Base-by-base conservation (phyloP, 2,329 filamentous ascomycete genomes). In the Alternaria metachromatica region DNA sequence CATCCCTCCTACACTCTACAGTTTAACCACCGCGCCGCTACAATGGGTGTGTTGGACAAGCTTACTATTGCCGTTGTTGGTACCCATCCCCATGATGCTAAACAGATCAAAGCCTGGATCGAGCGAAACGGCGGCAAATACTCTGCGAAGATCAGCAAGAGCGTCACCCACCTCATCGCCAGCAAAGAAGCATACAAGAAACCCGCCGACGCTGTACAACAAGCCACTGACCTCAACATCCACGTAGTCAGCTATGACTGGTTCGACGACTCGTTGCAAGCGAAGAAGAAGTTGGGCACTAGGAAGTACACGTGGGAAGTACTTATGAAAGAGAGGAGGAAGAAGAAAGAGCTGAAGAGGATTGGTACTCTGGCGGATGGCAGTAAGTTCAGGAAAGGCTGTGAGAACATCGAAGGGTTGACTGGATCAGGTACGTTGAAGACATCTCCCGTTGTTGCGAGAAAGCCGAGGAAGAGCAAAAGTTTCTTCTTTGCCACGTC, bases 131-230 rank as follows among this genome's bases (percentile, higher is more conserved):
- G 87, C 7, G 93, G 91, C 2, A 77, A 61, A 2, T 90, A 89
- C 74, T 80, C 82, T 0, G 76, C 82, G 1, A 80, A 83, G 0
- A 79, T 93, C 18, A 83, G 83, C 25, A 76, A 83, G 0, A 72
- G 82, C 0, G 87, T 90, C 10, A 97, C 93, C 0, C 93, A 97
- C 78, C 81, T 97, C 0, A 84, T 97, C 21, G 87, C 88, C 58
- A 88, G 87, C 0, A 82, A 86, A 54, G 84, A 88, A 33, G 86
- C 89, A 15, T 94, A 88, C 78, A 84, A 86, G 65, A 78, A 83
- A 7, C 72, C 82, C 1, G 76, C 78, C 63, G 78, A 84, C 20
- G 58, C 65, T 49, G 72, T 78, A 6, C 60, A 71, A 43, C 62
- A 68, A 53, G 76, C 76, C 2, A 46, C 60, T 20, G 33, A 71